Percentiles rank a stretch among this genome's conserved stretches.
Evolutionary conservation across 257 asterid genomes (phyloP).

Genomic region (Solanum chaucha): DNA sequence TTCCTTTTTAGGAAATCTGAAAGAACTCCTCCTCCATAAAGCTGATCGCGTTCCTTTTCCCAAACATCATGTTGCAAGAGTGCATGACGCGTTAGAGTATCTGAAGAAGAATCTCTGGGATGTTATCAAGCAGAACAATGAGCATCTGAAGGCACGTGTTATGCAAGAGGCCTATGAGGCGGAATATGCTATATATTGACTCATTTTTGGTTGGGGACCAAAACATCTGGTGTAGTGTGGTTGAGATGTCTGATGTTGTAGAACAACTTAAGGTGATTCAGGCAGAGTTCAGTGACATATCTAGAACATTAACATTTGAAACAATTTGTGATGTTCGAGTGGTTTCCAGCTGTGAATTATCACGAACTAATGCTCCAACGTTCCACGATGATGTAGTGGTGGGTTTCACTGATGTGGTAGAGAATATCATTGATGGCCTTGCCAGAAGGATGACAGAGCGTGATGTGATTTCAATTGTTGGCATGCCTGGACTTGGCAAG

Average conservation of each 20-base stretch:
- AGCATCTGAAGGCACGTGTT: not conserved
- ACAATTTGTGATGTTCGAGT: not conserved
- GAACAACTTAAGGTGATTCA: not conserved
- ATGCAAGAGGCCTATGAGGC: not conserved
- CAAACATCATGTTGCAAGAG: not conserved
- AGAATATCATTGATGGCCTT: not conserved
- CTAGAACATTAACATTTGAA: not conserved
- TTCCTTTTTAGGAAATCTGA: not conserved
- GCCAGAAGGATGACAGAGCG: too few species aligned
- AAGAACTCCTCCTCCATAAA: not conserved
- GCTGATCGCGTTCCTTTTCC: not conserved
- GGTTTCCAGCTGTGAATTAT: not conserved
- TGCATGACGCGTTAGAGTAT: not conserved
- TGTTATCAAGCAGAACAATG: not conserved
- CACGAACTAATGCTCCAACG: not conserved
- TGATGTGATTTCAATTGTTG: too few species aligned
- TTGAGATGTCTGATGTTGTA: not conserved
- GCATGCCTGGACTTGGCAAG: too few species aligned
- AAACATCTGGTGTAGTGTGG: not conserved
- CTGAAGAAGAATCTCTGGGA: not conserved
- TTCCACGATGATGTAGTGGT: not conserved
- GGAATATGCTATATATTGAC: not conserved
- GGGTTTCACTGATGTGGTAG: not conserved
- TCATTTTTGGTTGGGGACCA: not conserved
- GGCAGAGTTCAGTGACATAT: not conserved